These are phyloP conservation scores for Yamadazyma dendronema DNA, from an alignment of 1,139 yeast genomes.

Conservation along the genomic window DNA sequence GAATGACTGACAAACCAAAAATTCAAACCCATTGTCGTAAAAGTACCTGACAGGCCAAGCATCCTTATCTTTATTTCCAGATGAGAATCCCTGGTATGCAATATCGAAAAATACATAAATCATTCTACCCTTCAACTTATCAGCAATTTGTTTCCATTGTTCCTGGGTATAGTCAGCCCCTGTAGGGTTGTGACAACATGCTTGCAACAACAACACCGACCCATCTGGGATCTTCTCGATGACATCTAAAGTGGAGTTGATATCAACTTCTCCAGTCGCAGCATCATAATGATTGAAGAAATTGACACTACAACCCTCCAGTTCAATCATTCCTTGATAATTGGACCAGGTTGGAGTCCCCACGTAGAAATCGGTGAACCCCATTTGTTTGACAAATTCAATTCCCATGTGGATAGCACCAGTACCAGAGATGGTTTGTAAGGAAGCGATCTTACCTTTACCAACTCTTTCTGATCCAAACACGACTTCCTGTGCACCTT, in stretches of 20 bases:
- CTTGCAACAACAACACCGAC: conserved; percentile 64
- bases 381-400: conserved; percentile 27
- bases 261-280: conserved; percentile 27
- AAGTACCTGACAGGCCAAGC: conserved; percentile 30
- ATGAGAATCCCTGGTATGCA: conserved; percentile 93
- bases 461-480: conserved; percentile 28
- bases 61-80: conserved; percentile 40
- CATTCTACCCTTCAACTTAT: conserved; percentile 51
- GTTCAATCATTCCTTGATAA: conserved; percentile 36
- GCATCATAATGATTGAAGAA: conserved; percentile 35
- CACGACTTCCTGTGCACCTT: conserved; percentile 34
- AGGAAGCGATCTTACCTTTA: conserved; percentile 30
- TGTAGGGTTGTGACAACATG: conserved; percentile 96
- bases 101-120: conserved; percentile 80
- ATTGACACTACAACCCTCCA: conserved; percentile 26
- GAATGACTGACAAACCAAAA: conserved; percentile 42
- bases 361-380: conserved; percentile 29
- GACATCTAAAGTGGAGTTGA: conserved; percentile 25
- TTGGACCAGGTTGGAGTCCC: conserved; percentile 46
- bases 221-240: conserved; percentile 28
- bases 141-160: conserved; percentile 75
- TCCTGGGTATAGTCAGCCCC: conserved; percentile 83
- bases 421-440: conserved; percentile 46
- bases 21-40: conserved; percentile 23
- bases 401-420: conserved; percentile 44